These are phyloP conservation scores for Glebionis coronaria DNA, from an alignment of 129 eudicot genomes.

Conservation along the genomic window DNA sequence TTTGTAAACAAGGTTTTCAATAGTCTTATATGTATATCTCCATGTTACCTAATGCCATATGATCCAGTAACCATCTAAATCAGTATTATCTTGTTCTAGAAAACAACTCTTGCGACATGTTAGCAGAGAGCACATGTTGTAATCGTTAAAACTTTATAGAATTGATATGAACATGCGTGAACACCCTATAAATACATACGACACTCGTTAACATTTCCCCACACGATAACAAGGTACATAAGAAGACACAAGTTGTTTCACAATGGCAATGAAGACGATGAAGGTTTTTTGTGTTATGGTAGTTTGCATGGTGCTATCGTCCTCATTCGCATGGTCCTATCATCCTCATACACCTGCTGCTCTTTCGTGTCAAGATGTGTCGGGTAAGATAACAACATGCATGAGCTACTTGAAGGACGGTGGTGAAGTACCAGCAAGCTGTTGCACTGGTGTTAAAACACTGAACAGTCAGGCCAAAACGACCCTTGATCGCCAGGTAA, in stretches of 20 bases:
- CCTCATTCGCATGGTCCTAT: no score
- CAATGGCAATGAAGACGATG: constrained; percentile 2
- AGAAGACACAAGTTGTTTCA: neutral
- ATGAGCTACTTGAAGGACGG: neutral
- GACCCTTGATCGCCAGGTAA: neutral
- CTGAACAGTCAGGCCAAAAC: neutral
- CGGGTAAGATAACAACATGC: neutral
- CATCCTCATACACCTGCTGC: neutral
- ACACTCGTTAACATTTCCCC: neutral
- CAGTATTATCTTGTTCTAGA: no score
- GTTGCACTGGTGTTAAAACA: neutral
- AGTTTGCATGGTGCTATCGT: no score
- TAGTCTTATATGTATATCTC: no score
- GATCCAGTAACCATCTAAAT: no score
- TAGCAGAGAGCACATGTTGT: no score
- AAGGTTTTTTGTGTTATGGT: no score
- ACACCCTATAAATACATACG: constrained; percentile 18
- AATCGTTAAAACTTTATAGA: neutral
- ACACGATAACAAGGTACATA: neutral
- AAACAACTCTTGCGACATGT: no score
- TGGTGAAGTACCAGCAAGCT: neutral
- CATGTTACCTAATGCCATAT: no score
- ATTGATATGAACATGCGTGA: neutral
- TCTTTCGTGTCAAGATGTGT: neutral
- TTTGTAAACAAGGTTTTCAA: no score